Conservation (phyloP, 345 rosid species). For the Hypericum androsaemum region DNA sequence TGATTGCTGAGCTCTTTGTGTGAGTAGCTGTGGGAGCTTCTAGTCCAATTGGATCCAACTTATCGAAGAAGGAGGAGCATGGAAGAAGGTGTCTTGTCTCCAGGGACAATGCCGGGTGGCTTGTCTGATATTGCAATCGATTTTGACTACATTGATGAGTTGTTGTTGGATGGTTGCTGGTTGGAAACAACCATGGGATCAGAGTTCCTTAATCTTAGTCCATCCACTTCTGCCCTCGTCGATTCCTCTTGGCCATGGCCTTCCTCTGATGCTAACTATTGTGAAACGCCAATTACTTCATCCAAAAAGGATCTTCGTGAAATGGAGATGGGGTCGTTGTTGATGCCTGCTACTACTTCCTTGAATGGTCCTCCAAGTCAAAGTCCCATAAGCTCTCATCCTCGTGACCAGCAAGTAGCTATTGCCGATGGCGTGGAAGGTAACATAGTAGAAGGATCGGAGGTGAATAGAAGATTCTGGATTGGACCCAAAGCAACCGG, state of each 20-base stretch:
- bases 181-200: slow-evolving; percentile 76
- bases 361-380: slow-evolving; percentile 22
- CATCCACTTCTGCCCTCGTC: slow-evolving; percentile 29
- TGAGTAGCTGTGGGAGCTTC: too few relatives aligned
- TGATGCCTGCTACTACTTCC: slow-evolving; percentile 15
- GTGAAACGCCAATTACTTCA: slow-evolving; percentile 17
- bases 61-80: slow-evolving; percentile 16
- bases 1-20: too few relatives aligned
- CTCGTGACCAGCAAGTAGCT: slow-evolving; percentile 14
- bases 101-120: slow-evolving; percentile 21
- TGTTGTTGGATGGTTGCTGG: slow-evolving; percentile 89
- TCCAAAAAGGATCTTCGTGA: slow-evolving; percentile 28
- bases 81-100: slow-evolving; percentile 48
- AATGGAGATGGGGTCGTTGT: slow-evolving; percentile 18
- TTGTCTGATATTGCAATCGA: slow-evolving; percentile 49
- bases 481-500: slow-evolving; percentile 47
- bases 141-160: slow-evolving; percentile 60
- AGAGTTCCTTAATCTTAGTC: slow-evolving; percentile 47
- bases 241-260: slow-evolving; percentile 39
- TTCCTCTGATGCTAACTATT: slow-evolving; percentile 28
- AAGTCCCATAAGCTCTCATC: slow-evolving; percentile 15
- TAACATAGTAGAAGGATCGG: slow-evolving; percentile 24
- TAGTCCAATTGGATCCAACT: too few relatives aligned
- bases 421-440: slow-evolving; percentile 10
- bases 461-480: slow-evolving; percentile 52